A percentile compares a stretch with the other conserved stretches of the same genome.
phyloP scores from a whole-genome alignment of 164 flowering plant genomes.

The Taxillus chinensis region DNA sequence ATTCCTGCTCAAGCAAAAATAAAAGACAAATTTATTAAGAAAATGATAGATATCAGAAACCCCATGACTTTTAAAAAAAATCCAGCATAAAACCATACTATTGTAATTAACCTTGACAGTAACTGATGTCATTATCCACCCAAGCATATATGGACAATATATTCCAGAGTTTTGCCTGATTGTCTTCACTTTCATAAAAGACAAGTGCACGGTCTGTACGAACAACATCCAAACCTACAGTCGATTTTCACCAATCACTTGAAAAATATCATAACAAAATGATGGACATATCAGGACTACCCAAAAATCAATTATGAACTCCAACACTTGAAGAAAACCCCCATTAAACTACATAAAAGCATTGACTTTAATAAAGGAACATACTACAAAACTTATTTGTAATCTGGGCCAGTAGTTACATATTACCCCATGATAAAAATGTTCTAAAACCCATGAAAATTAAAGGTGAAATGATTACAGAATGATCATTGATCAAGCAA shows the following conservation, averaged over 20 bases:
- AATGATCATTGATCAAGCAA: no score
- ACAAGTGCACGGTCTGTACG: slow-evolving; percentile 79
- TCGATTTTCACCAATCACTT: slow-evolving; percentile 6
- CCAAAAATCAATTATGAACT: no score
- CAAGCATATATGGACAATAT: slow-evolving; percentile 78
- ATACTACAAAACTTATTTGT: no score
- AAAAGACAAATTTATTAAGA: background rate
- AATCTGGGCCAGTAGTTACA: no score
- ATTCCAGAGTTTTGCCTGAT: slow-evolving; percentile 83
- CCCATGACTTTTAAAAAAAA: background rate
- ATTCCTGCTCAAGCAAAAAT: slow-evolving; percentile 46
- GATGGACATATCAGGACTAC: background rate
- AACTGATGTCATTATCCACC: slow-evolving; percentile 75
- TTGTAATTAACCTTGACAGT: slow-evolving; percentile 62
- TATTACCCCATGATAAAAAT: no score
- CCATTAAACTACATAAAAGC: no score
- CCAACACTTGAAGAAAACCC: no score
- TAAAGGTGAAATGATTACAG: no score
- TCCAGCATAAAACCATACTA: background rate
- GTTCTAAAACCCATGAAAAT: no score
- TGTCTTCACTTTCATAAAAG: slow-evolving; percentile 66
- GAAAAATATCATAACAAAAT: background rate
- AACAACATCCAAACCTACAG: slow-evolving; percentile 79
- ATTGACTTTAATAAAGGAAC: no score
- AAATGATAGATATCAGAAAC: background rate